Evolutionary conservation across 2,329 filamentous ascomycete species (phyloP), one percentile per base, ranked within the genome.

Genomic region (Aureobasidium sp.): DNA sequence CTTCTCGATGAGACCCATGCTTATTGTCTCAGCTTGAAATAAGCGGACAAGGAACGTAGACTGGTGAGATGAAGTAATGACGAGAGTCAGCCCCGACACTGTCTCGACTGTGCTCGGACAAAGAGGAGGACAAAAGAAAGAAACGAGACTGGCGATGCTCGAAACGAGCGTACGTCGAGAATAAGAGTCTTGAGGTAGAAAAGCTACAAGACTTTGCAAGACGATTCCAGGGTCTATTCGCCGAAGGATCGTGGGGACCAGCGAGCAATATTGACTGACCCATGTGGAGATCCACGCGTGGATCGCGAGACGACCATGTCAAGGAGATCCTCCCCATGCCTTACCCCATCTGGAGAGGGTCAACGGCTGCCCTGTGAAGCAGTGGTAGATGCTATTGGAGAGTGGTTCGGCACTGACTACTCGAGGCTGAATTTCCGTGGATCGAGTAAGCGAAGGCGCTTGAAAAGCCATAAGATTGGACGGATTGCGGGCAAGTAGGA

Each of bases 1-100:
- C 53, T 65, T 65, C 46, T 65, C 47, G 17, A 65, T 55, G 24
- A 37, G 32, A 59, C 55, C 61, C 61, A 62, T 55, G n/a, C n/a
- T 17, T 41, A 13, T 13, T 1, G 24, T 50, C 15, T 20, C 43
- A 48, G 27, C 36, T 29, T 32, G 15, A 8, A 36, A 46, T 7
- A 24, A 7, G 39, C 27, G 15, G 41, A 34, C 13, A 53, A 39
- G 8, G 6, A 53, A 15, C 4, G 15, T 7, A 36, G 12, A 36
- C 13, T 20, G n/a, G 15, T 20, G 8, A 10, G 20, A 32, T 27
- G 10, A 12, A 32, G 27, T n/a, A 20, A 32, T 29, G 12, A 20
- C n/a, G 47, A 20, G 27, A n/a, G 3, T 36, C 10, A 29, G 29
- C 12, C 44, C 27, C 1, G 15, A 24, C 9, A 20, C 3, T 17